phyloP scores from a whole-genome alignment of 768 basidiomycete genomes.

The Hygrophorus pudorinus region DNA sequence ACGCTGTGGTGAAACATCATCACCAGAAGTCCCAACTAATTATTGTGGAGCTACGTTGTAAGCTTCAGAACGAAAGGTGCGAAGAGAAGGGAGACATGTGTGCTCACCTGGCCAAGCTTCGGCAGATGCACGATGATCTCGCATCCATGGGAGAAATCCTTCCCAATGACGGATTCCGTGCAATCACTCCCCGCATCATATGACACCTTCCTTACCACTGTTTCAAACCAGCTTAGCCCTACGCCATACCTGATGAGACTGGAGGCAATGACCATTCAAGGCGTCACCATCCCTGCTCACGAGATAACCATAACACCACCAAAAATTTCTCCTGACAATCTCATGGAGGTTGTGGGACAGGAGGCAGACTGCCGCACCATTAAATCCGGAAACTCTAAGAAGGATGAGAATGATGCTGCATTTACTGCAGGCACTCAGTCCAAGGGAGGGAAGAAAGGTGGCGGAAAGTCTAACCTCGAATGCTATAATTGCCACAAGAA shows the following conservation, averaged over 20 bases:
- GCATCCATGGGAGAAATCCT: slow-evolving; percentile 21
- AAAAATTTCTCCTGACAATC: slow-evolving; percentile 13
- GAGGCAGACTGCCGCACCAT: slow-evolving; percentile 16
- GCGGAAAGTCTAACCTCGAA: slow-evolving; percentile 1
- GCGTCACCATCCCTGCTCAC: slow-evolving; percentile 15
- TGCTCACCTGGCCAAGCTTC: slow-evolving; percentile 21
- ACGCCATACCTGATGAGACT: neutral
- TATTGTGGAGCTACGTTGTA: slow-evolving; percentile 17
- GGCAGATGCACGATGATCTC: slow-evolving; percentile 21
- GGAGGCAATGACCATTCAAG: neutral
- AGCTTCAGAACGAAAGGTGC: slow-evolving; percentile 18
- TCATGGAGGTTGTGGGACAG: slow-evolving; percentile 16
- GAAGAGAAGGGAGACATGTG: slow-evolving; percentile 22
- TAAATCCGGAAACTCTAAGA: slow-evolving; percentile 12
- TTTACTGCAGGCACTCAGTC: slow-evolving; percentile 11
- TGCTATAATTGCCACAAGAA: no score
- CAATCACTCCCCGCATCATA: slow-evolving; percentile 25
- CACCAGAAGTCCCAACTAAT: slow-evolving; percentile 20
- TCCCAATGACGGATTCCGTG: slow-evolving; percentile 20
- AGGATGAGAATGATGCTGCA: slow-evolving; percentile 17
- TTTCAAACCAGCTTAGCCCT: neutral
- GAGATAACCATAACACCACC: slow-evolving; percentile 10
- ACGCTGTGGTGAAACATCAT: slow-evolving; percentile 15
- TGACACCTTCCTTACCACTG: slow-evolving; percentile 20
- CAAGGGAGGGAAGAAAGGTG: neutral